These are phyloP conservation scores for Monilinia laxa DNA, from an alignment of 2,329 filamentous ascomycete species.

Conservation along the genomic window DNA sequence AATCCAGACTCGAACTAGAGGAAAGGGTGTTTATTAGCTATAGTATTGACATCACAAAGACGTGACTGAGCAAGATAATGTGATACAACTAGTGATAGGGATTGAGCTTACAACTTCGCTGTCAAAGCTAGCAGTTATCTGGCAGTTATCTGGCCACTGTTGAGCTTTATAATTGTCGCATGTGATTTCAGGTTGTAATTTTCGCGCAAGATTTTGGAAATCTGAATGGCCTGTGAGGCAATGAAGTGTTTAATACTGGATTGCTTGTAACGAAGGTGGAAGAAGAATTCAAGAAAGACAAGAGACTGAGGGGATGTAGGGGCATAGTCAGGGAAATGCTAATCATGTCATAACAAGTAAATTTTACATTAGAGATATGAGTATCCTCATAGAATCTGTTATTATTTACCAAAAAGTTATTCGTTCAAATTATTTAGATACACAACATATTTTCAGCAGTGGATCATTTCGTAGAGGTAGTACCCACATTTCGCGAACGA, in stretches of 20 bases:
- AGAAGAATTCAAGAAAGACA: not conserved
- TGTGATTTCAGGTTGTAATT: not conserved
- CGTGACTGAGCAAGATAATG: too few relatives aligned
- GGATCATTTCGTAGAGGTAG: not conserved
- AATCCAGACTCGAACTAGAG: not conserved
- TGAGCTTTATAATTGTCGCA: not conserved
- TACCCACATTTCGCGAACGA: not conserved
- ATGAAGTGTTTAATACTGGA: not conserved
- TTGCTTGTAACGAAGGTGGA: not conserved
- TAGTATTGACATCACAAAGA: not conserved
- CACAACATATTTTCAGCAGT: not conserved
- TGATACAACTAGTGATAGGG: not conserved
- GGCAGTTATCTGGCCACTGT: not conserved
- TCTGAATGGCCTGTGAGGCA: fast-evolving
- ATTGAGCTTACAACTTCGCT: not conserved
- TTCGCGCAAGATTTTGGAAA: not conserved
- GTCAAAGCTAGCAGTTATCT: not conserved
- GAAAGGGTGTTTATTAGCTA: not conserved
- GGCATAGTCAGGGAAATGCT: not conserved
- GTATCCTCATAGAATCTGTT: not conserved
- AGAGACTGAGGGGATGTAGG: not conserved
- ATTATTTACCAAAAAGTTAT: not conserved
- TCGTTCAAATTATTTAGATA: not conserved
- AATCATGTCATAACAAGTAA: not conserved
- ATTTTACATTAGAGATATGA: not conserved